Evolutionary conservation across 768 basidiomycete species (phyloP), one percentile per base, ranked within the genome.

Genomic region (Xerocomellus amylosporus): DNA sequence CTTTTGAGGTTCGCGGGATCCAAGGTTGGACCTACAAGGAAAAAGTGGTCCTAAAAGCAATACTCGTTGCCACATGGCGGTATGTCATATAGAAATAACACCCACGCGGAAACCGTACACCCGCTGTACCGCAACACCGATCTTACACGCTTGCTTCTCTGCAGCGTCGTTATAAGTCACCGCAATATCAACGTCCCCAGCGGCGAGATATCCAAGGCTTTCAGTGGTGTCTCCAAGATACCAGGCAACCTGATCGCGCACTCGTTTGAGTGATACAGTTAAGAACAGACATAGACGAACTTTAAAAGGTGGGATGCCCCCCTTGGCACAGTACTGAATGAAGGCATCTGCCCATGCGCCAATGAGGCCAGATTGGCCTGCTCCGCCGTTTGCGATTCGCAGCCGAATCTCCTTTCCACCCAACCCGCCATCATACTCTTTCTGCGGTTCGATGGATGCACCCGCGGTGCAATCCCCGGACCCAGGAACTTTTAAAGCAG

Each of bases 141-240:
- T 58, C 7, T 66, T 59, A 14, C 74, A 33, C 0, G 71, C 60
- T 36, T 76, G 72, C 8, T 54, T 36, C 64, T 83, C 82, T 0
- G 82, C 80, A 36, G 79, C 79, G 20, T 71, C 70, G 42, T 80
- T 80, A 49, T 83, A 82, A 3, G 80, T 82, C 30, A 83, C 71
- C 0, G 79, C 80, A 26, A 82, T 56, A 58, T 82, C 81, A 4
- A 80, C 76, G 3, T 65, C 61, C 14, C 77, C 77, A 4, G 70
- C 65, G 0, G 71, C 70, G 14, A 83, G 67, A 43, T 70, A 73
- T 0, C 65, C 67, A 2, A 83, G 67, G 53, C 77, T 80, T 49
- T 81, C 71, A 0, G 81, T 83, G 7, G 80, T 82, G 58, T 83
- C 82, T 6, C 79, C 80, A 24, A 82, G 67, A 62, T 79, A 79